phyloP scores from a whole-genome alignment of 768 basidiomycete genomes.

The Daedaleopsis sinensis region DNA sequence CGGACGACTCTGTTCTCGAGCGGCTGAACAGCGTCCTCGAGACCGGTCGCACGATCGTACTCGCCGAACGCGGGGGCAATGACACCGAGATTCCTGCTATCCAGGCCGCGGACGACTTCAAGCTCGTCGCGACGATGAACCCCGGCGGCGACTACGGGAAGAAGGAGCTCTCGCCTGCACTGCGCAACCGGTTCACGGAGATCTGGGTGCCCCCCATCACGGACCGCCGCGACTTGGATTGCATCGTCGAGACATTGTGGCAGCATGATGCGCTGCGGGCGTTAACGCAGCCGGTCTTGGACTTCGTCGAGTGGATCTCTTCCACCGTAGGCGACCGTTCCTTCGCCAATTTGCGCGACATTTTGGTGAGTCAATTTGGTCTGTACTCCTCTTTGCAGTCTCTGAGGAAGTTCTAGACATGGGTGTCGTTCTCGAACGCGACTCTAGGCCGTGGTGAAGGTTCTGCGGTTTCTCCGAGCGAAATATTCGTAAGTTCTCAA shows the following conservation, averaged over 20 bases:
- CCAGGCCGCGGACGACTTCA: conserved; percentile 69
- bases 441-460: conserved; percentile 27
- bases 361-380: conserved; percentile 56
- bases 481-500: conserved; percentile 67
- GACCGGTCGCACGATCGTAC: conserved; percentile 80
- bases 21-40: conserved; percentile 98
- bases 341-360: conserved; percentile 81
- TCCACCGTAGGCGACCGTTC: conserved; percentile 60
- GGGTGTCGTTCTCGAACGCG: conserved; percentile 87
- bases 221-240: conserved; percentile 67
- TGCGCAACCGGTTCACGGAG: conserved; percentile 97
- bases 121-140: conserved; percentile 98
- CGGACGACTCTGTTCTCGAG: conserved; percentile 97
- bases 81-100: conserved; percentile 69
- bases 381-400: conserved; percentile 23
- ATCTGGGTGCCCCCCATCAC: conserved; percentile 96
- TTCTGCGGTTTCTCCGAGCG: conserved; percentile 40
- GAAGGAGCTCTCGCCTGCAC: conserved; percentile 95
- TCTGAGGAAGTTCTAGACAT: conserved; percentile 57
- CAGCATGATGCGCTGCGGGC: conserved; percentile 48
- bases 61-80: conserved; percentile 90
- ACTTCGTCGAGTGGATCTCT: conserved; percentile 84
- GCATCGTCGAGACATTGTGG: conserved; percentile 81
- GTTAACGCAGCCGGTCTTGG: conserved; percentile 67
- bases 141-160: conserved; percentile 99